Base-by-base conservation (phyloP, 129 eudicot genomes). In the Flaveria bidentis region DNA sequence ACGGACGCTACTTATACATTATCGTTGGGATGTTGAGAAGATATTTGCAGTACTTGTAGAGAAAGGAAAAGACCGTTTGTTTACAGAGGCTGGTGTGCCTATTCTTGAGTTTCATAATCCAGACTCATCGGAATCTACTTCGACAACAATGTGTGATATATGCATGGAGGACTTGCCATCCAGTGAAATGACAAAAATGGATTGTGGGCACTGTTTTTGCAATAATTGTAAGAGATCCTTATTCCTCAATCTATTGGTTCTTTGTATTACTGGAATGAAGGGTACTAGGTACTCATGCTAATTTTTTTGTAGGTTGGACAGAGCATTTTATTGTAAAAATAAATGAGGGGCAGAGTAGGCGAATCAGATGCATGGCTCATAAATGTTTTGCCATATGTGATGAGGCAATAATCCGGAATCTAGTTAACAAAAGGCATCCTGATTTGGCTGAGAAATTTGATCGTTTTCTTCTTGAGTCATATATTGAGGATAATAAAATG, bases 201-300 rank as follows among this genome's bases (percentile, higher is more conserved):
- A 91, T 58, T 94, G 98, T 77, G 91, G 96, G 46, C 98, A 94
- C 77, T 87, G 88, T 90, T 94, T 87, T 77, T 94, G 98, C 87
- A 91, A 94, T 81, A 78, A 61, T 51, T 94, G 98, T 94, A 86
- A 94, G 98, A 13, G 16, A 60, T 67, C 28, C 56, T 71, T 33
- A 4, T 20, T 64, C 25, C 18, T 61, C 44, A 63, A 63, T 28
- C 6, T 17, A n/a, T 17, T 66, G 62, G n/a, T 57, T 58, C 45
- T n/a, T 46, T 33, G 65, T 22, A 36, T 71, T 64, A 50, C 51
- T 75, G 30, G 25, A 52, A 20, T 61, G 71, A 58, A 25, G 16
- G 41, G 63, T 63, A 15, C 18, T 44, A 44, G 39, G 52, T 28
- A 63, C 26, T 74, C 72, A 74, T 16, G 46, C 14, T 81, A 28